Conservation (phyloP, 768 basidiomycete species). For the Russula virescens region DNA sequence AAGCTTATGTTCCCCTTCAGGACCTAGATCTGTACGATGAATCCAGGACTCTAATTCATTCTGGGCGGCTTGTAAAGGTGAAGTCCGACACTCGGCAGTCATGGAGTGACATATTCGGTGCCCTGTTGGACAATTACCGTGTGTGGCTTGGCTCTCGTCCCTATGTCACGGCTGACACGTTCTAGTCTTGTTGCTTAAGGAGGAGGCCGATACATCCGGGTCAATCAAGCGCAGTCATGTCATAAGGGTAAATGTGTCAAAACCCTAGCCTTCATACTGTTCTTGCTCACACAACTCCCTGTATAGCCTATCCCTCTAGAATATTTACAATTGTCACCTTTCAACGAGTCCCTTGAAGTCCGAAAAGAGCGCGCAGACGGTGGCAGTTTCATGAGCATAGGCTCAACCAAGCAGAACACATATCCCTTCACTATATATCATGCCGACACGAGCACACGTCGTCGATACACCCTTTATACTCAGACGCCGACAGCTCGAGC, state of each 20-base stretch:
- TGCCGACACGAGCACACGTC: conserved; percentile 45
- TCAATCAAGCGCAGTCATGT: conserved; percentile 47
- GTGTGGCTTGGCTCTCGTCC: conserved; percentile 27
- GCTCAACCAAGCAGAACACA: conserved; percentile 47
- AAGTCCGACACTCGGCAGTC: conserved; percentile 62
- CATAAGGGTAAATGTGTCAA: conserved; percentile 50
- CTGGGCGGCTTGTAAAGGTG: conserved; percentile 53
- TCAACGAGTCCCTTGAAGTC: conserved; percentile 51
- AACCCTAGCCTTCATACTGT: neutral
- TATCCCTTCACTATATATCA: conserved; percentile 80
- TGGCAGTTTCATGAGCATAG: conserved; percentile 49
- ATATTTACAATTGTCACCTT: conserved; percentile 67
- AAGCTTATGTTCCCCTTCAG: conserved; percentile 35
- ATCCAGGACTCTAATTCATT: conserved; percentile 63
- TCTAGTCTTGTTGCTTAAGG: conserved; percentile 58
- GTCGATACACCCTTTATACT: conserved; percentile 72
- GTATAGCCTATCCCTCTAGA: conserved; percentile 72
- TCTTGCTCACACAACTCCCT: conserved; percentile 10
- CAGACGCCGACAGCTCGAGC: conserved; percentile 49
- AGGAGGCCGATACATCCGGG: conserved; percentile 50
- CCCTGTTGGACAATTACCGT: conserved; percentile 76
- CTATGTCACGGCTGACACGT: conserved; percentile 10
- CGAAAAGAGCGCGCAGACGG: conserved; percentile 61
- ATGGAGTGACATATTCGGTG: conserved; percentile 65
- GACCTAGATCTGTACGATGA: conserved; percentile 80